phyloP scores from a whole-genome alignment of 768 basidiomycete species.

The Mycena olivaceomarginata region DNA sequence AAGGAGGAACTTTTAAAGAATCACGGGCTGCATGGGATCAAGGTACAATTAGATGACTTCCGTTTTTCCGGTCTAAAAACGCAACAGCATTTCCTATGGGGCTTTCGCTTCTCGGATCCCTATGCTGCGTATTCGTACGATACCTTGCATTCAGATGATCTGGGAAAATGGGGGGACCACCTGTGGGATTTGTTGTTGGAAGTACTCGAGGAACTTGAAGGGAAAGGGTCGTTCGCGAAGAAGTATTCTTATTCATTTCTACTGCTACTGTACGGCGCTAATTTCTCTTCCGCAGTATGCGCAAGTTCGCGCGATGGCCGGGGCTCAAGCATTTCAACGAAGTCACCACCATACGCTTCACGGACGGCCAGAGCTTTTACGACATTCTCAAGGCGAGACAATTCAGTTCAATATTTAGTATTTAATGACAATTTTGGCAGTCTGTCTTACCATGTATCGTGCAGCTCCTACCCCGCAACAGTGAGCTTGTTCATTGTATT shows the following conservation, averaged over 20 bases:
- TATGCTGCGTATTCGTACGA: too few relatives aligned
- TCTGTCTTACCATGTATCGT: slow-evolving; percentile 53
- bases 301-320: too few relatives aligned
- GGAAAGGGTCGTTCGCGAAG: too few relatives aligned
- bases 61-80: neutral
- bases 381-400: slow-evolving; percentile 46
- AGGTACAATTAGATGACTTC: neutral
- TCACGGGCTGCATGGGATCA: slow-evolving; percentile 8
- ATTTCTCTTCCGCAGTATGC: too few relatives aligned
- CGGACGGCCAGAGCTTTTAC: slow-evolving; percentile 44
- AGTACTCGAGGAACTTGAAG: too few relatives aligned
- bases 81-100: neutral
- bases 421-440: slow-evolving; percentile 38
- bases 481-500: slow-evolving; percentile 50
- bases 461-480: slow-evolving; percentile 51
- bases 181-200: too few relatives aligned
- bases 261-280: too few relatives aligned
- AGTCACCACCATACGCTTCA: slow-evolving; percentile 37
- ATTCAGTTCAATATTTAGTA: neutral
- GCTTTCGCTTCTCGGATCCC: slow-evolving; percentile 18
- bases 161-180: too few relatives aligned
- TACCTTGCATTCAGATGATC: too few relatives aligned
- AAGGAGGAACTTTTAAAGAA: slow-evolving; percentile 17
- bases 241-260: too few relatives aligned
- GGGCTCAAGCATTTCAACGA: too few relatives aligned